phyloP scores from a whole-genome alignment of 768 basidiomycete species.

The Goffeauzyma gilvescens region DNA sequence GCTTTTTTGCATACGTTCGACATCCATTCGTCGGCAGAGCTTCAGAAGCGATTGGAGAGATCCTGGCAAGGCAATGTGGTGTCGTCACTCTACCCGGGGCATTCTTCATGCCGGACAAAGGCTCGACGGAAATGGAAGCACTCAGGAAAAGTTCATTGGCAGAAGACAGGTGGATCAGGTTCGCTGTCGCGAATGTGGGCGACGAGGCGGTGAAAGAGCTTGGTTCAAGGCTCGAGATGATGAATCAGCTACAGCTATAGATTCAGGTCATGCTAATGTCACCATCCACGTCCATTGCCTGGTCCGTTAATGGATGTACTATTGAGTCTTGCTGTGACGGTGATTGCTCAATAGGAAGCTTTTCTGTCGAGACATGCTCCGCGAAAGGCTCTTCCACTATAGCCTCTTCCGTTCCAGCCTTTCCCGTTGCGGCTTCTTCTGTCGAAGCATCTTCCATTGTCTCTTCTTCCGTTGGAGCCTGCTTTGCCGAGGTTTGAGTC shows the following conservation, averaged over 20 bases:
- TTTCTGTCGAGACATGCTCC: too few species aligned
- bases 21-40: conserved; percentile 28
- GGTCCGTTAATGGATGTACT: too few species aligned
- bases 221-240: conserved; percentile 18
- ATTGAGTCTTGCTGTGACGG: too few species aligned
- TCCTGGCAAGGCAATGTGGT: conserved; percentile 45
- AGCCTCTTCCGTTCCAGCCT: too few species aligned
- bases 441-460: too few species aligned
- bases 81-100: conserved; percentile 48
- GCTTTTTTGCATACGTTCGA: conserved; percentile 58
- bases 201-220: conserved; percentile 36
- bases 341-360: too few species aligned
- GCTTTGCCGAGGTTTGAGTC: too few species aligned
- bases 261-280: too few species aligned
- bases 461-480: too few species aligned
- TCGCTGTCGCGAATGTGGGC: conserved; percentile 63
- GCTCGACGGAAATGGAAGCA: conserved; percentile 17
- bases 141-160: conserved; percentile 29
- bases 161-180: conserved; percentile 49
- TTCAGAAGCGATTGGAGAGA: conserved; percentile 41
- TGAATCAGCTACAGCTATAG: conserved; percentile 27
- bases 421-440: too few species aligned
- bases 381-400: too few species aligned
- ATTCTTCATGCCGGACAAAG: conserved; percentile 39
- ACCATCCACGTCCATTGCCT: too few species aligned